Conservation (phyloP, 176 grass and related monocot species). For the Eragrostis curvula region DNA sequence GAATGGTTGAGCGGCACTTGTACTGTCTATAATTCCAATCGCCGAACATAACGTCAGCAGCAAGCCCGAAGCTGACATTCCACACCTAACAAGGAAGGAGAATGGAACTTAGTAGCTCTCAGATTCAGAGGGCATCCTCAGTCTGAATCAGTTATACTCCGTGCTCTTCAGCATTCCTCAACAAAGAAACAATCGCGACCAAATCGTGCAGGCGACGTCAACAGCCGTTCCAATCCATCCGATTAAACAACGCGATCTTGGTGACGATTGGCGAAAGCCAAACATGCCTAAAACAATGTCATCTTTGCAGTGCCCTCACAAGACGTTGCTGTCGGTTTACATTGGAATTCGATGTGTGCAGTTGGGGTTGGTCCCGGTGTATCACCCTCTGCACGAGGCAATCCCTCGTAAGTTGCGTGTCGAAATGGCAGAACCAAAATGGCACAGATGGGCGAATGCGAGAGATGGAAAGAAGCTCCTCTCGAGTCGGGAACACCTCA, state of each 20-base stretch:
- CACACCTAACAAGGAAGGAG: not conserved
- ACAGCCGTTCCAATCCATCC: not conserved
- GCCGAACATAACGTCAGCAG: not conserved
- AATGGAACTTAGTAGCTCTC: too few species aligned
- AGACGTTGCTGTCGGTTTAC: not conserved
- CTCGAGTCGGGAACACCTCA: slow-evolving; percentile 11
- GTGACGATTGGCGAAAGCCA: not conserved
- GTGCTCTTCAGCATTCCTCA: not conserved
- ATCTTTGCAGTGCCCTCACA: not conserved
- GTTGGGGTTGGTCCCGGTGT: too few species aligned
- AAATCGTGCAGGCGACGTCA: slow-evolving; percentile 11
- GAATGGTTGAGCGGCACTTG: not conserved
- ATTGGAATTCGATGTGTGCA: not conserved
- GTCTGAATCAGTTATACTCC: not conserved
- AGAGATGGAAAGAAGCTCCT: not conserved
- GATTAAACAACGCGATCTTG: not conserved
- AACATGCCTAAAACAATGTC: not conserved
- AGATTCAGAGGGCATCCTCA: not conserved
- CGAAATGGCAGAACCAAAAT: not conserved
- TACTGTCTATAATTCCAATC: not conserved
- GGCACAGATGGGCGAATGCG: slow-evolving; percentile 12
- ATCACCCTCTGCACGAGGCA: not conserved
- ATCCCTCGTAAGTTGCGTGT: slow-evolving; percentile 5
- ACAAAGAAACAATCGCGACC: not conserved
- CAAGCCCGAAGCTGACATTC: not conserved